Evolutionary conservation across 2,329 filamentous ascomycete genomes (phyloP).

Genomic region (Cercospora zeae-maydis): DNA sequence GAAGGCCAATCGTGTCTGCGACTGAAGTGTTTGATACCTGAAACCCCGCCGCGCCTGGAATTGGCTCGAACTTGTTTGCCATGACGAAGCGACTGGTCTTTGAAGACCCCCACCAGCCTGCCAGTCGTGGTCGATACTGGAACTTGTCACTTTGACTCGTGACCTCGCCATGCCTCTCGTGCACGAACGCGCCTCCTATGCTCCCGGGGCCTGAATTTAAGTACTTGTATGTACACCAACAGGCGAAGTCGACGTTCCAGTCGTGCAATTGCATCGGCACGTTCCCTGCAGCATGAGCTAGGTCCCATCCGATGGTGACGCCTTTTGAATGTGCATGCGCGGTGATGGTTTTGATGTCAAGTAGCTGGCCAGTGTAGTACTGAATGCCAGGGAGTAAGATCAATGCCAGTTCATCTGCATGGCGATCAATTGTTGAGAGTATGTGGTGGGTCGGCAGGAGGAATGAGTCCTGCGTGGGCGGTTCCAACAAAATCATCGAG

Average conservation of each 20-base stretch:
- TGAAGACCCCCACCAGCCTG: conserved; percentile 85
- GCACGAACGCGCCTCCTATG: conserved; percentile 77
- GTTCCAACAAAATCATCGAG: conserved; percentile 70
- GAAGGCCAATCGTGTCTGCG: conserved; percentile 71
- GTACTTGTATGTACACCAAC: conserved; percentile 95
- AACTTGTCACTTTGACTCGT: conserved; percentile 34
- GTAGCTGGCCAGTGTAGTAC: conserved; percentile 86
- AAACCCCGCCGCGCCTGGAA: conserved; percentile 73
- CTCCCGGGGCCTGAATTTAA: conserved; percentile 79
- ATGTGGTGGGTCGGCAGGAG: conserved; percentile 69
- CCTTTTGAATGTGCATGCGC: conserved; percentile 67
- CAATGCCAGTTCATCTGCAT: conserved; percentile 69
- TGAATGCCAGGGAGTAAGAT: conserved; percentile 83
- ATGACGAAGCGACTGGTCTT: conserved; percentile 75
- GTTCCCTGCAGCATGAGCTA: conserved; percentile 83
- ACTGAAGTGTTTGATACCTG: conserved; percentile 82
- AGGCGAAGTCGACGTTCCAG: conserved; percentile 88
- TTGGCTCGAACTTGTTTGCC: conserved; percentile 75
- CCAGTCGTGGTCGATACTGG: conserved; percentile 62
- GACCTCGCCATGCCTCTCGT: conserved; percentile 67
- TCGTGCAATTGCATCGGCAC: conserved; percentile 75
- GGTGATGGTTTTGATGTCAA: conserved; percentile 79
- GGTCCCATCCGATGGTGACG: conserved; percentile 79
- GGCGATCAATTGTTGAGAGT: conserved; percentile 67
- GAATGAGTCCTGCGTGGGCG: conserved; percentile 52